A percentile compares a stretch with the other conserved stretches of the same genome.
Conservation (phyloP, 2,329 filamentous ascomycete genomes). For the Fusarium oligoseptatum region DNA sequence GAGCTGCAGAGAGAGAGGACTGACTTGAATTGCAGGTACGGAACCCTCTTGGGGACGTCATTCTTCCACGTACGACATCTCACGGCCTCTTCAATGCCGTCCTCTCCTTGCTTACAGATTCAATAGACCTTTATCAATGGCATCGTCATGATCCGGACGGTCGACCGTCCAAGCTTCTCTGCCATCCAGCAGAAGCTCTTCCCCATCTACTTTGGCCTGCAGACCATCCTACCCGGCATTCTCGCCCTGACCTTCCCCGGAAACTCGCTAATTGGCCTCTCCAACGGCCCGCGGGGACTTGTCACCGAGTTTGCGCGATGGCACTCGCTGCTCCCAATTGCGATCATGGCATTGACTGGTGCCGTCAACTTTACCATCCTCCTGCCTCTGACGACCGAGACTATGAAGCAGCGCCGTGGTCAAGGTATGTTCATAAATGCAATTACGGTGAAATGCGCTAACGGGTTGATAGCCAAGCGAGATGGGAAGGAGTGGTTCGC, state of each 20-base stretch:
- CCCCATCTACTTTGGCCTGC: constrained; percentile 89
- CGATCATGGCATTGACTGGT: constrained; percentile 77
- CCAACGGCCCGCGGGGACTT: constrained; percentile 66
- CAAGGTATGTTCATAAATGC: constrained; percentile 72
- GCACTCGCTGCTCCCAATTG: constrained; percentile 76
- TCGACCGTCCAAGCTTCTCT: constrained; percentile 85
- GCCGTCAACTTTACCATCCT: constrained; percentile 78
- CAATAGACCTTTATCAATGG: constrained; percentile 80
- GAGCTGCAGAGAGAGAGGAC: constrained; percentile 1
- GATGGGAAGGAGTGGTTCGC: constrained; percentile 93
- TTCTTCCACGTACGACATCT: constrained; percentile 77
- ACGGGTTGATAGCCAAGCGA: constrained; percentile 72
- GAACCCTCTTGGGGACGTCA: constrained; percentile 86
- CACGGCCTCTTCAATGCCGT: background rate
- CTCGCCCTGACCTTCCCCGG: constrained; percentile 86
- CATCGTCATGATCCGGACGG: constrained; percentile 80
- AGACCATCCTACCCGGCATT: constrained; percentile 79
- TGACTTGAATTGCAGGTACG: constrained; percentile 73
- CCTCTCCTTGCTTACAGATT: constrained; percentile 16
- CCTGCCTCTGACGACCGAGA: constrained; percentile 79
- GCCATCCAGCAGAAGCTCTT: constrained; percentile 85
- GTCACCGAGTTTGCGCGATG: constrained; percentile 72
- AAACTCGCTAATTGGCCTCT: constrained; percentile 61
- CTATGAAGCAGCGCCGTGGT: constrained; percentile 81
- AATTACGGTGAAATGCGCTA: constrained; percentile 15